phyloP scores from a whole-genome alignment of 2,329 filamentous ascomycete species.

The Talaromyces sp. region DNA sequence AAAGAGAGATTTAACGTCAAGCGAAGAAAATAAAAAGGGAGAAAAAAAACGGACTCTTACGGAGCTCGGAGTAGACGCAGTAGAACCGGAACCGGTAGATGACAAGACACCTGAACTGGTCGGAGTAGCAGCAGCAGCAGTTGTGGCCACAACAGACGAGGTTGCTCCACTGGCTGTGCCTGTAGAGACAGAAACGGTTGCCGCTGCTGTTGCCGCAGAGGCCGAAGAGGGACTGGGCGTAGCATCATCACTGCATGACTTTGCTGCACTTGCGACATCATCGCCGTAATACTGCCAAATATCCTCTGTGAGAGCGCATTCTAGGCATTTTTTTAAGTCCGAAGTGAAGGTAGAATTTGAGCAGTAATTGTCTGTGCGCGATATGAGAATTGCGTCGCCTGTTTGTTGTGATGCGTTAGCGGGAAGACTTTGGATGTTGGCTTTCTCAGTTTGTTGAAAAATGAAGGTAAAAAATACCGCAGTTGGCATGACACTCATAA shows the following conservation, averaged over 20 bases:
- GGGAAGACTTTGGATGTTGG: not conserved
- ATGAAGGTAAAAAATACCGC: conserved; percentile 20
- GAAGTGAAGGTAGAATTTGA: conserved; percentile 22
- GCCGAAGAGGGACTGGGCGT: conserved; percentile 6
- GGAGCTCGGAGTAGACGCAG: too few species aligned
- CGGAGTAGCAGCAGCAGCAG: too few species aligned
- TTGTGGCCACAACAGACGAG: too few species aligned
- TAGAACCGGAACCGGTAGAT: too few species aligned
- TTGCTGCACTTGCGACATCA: conserved; percentile 33
- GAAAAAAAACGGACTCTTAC: too few species aligned
- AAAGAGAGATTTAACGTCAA: too few species aligned
- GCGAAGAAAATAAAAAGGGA: too few species aligned
- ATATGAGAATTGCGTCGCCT: conserved; percentile 24
- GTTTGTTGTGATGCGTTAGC: not conserved
- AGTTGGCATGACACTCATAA: conserved; percentile 32
- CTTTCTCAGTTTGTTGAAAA: not conserved
- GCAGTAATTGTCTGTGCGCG: conserved; percentile 21
- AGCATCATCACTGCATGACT: conserved; percentile 23
- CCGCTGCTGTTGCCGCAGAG: too few species aligned
- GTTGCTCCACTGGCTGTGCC: too few species aligned
- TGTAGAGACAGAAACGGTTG: too few species aligned
- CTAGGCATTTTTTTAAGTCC: conserved; percentile 28
- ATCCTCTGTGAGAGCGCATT: conserved; percentile 39
- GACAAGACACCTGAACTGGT: too few species aligned
- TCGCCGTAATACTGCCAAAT: conserved; percentile 44